Conservation (phyloP, 352 stramenopile genomes). For the Phytophthora podocarpi region DNA sequence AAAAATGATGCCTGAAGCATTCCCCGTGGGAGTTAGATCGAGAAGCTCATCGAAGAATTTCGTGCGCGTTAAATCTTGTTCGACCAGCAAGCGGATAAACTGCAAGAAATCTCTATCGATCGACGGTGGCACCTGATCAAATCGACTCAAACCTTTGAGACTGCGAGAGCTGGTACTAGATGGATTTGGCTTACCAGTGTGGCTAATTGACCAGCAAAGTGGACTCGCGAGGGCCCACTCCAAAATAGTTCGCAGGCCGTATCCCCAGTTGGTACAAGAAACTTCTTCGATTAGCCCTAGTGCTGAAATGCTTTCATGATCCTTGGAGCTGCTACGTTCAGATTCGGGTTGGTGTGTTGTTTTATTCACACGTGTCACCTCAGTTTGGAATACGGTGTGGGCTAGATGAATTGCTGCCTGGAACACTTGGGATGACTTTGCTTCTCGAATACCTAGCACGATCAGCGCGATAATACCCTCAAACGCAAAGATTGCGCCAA, state of each 20-base stretch:
- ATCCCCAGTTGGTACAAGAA: conserved; percentile 22
- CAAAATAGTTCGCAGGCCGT: conserved; percentile 36
- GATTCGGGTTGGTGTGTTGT: not conserved
- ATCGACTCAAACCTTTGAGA: not conserved
- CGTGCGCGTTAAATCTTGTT: conserved; percentile 32
- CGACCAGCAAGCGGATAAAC: conserved; percentile 46
- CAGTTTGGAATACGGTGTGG: conserved; percentile 41
- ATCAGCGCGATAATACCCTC: conserved; percentile 54
- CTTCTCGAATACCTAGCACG: conserved; percentile 31
- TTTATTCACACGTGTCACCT: not conserved
- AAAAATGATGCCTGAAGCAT: not conserved
- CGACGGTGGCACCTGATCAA: conserved; percentile 1
- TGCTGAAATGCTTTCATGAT: not conserved
- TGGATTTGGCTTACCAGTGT: not conserved
- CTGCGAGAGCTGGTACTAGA: not conserved
- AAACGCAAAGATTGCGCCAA: conserved; percentile 32
- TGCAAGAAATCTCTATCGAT: conserved; percentile 44
- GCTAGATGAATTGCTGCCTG: conserved; percentile 45
- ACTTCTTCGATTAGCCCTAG: conserved; percentile 26
- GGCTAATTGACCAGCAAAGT: conserved; percentile 40
- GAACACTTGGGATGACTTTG: conserved; percentile 36
- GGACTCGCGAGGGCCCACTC: conserved; percentile 30
- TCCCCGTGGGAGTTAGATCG: conserved; percentile 5
- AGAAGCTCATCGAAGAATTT: conserved; percentile 40
- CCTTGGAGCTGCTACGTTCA: not conserved